phyloP scores from a whole-genome alignment of 768 basidiomycete species.

The Wakefieldia striispora region DNA sequence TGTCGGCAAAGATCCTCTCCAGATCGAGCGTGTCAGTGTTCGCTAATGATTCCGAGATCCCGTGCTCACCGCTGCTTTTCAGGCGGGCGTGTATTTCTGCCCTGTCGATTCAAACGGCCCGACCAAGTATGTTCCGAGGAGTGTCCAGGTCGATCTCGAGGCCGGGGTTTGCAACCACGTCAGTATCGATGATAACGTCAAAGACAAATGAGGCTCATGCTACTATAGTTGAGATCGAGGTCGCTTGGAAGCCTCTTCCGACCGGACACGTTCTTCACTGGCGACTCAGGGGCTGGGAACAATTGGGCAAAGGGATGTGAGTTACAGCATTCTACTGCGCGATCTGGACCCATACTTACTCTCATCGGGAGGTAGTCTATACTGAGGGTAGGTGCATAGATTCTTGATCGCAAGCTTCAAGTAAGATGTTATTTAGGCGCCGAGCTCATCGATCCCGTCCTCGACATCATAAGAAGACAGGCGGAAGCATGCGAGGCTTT shows the following conservation, averaged over 20 bases:
- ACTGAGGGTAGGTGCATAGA: constrained; percentile 64
- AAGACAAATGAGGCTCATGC: constrained; percentile 2
- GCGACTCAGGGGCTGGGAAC: constrained; percentile 72
- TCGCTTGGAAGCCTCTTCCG: constrained; percentile 73
- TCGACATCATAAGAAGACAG: constrained; percentile 79
- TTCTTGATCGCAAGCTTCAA: neutral
- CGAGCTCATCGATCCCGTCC: constrained; percentile 83
- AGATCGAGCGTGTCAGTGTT: constrained; percentile 65
- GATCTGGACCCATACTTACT: constrained; percentile 18
- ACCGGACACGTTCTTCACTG: constrained; percentile 81
- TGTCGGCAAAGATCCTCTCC: constrained; percentile 67
- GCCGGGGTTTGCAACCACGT: constrained; percentile 80
- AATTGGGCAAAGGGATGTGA: constrained; percentile 96
- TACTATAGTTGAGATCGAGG: constrained; percentile 59
- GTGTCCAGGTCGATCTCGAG: constrained; percentile 89
- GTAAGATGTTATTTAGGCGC: constrained; percentile 53
- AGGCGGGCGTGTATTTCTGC: constrained; percentile 83
- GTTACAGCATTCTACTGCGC: constrained; percentile 28
- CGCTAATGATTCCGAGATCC: neutral
- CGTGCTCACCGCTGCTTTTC: neutral
- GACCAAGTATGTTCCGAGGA: constrained; percentile 84
- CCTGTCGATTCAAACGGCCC: constrained; percentile 54
- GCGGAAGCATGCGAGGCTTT: constrained; percentile 80
- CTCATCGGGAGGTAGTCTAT: constrained; percentile 53
- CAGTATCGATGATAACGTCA: constrained; percentile 24